Evolutionary conservation across 2,329 filamentous ascomycete species (phyloP), one percentile per base, ranked within the genome.

Genomic region (Exophiala oligosperma): DNA sequence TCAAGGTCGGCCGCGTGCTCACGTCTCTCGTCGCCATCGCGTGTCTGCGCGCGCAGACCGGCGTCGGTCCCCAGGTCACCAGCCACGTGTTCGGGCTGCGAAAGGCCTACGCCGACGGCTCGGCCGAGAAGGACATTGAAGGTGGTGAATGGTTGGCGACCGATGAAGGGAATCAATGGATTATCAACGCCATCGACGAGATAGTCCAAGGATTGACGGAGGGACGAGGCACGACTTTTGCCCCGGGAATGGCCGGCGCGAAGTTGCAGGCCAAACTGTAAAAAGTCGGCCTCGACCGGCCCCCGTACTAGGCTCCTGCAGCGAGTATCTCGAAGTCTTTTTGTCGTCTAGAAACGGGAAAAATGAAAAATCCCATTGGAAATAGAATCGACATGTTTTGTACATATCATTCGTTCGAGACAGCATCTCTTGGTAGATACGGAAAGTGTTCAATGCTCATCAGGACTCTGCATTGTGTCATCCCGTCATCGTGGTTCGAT

Each of bases 61-160:
- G 91, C 0, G 91, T 94, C 0, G 91, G 86, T 0, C 91, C 90
- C 1, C 91, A 94, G 77, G 89, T 95, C 11, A 75, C 89, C 17
- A 91, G 87, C 64, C 91, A 95, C 73, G 80, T 94, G 0, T 93
- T 92, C 75, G 91, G 91, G 0, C 70, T 95, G 73, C 75, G 88
- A 58, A 94, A 94, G 77, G 89, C 85, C 0, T 79, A 88, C 52
- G 84, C 89, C 63, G 86, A 91, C 71, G 89, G 87, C 1, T 78
- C 76, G 21, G 81, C 73, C 72, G 80, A 74, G 38, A 71, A 74
- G 51, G 80, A 81, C 55, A 76, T 77, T 49, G 74, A 81, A 57
- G 83, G 79, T 1, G 81, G 79, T 1, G 74, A 76, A 65, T 89
- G 85, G 86, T 71, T 88, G 66, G 84, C 84, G 1, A 79, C 79